A percentile compares a stretch with the other conserved stretches of the same genome.
Conservation (phyloP, 2,329 filamentous ascomycete genomes). For the Epichloe festucae region DNA sequence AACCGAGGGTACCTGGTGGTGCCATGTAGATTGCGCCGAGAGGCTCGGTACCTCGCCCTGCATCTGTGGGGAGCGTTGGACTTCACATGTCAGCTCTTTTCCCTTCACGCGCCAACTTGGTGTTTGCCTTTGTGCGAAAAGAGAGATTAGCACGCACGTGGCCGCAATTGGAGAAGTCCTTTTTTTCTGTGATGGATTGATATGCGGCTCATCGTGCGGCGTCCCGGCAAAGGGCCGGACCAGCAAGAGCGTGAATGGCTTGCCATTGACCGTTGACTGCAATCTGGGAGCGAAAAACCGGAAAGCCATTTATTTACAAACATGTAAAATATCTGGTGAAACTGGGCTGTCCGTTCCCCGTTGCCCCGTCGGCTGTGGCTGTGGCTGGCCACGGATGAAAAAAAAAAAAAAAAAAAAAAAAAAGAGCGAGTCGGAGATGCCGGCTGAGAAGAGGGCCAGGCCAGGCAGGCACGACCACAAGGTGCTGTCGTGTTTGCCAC, state of each 20-base stretch:
- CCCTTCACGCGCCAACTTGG: background rate
- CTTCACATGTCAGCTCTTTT: constrained; percentile 2
- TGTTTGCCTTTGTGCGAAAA: background rate
- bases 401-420: too few species aligned
- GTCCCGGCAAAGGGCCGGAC: too few species aligned
- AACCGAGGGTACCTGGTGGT: background rate
- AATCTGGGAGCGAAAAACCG: too few species aligned
- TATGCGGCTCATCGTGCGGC: too few species aligned
- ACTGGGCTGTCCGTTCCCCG: background rate
- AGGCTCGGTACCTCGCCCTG: background rate
- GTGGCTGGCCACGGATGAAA: background rate
- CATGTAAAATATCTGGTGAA: too few species aligned
- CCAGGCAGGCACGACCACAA: too few species aligned
- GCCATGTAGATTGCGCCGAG: background rate
- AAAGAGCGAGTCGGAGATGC: background rate
- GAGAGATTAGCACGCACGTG: background rate
- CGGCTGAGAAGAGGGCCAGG: background rate
- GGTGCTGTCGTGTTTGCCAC: too few species aligned
- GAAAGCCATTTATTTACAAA: too few species aligned
- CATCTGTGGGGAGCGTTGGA: background rate
- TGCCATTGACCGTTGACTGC: too few species aligned
- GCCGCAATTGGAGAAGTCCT: background rate
- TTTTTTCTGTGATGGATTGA: background rate
- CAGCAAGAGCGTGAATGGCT: too few species aligned
- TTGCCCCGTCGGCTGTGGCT: background rate